Conservation (phyloP, 345 rosid species). For the Eucalyptus sp. region DNA sequence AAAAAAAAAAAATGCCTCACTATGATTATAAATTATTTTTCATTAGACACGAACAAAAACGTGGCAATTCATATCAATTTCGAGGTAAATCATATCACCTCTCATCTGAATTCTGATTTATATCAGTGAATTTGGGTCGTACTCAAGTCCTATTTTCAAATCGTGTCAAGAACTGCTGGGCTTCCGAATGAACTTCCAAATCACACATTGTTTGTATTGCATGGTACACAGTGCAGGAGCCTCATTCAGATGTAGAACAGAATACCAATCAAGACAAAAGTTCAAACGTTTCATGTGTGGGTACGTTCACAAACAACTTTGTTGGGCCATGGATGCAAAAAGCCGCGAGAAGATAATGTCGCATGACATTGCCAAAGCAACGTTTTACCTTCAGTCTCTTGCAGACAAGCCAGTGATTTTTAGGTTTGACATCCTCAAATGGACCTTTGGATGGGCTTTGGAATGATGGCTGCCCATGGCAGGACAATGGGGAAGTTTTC, state of each 20-base stretch:
- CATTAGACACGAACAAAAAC: neutral
- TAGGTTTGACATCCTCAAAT: no score
- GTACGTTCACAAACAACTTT: neutral
- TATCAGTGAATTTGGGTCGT: neutral
- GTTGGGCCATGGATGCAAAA: neutral
- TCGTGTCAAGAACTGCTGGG: fast-evolving
- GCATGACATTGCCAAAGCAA: no score
- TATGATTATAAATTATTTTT: neutral
- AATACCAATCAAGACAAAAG: neutral
- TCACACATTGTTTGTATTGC: neutral
- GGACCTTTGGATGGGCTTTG: no score
- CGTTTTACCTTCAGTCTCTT: neutral
- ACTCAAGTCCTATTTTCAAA: neutral
- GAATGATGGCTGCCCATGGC: no score
- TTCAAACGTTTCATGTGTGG: neutral
- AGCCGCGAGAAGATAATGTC: neutral
- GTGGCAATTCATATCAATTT: neutral
- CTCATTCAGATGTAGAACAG: neutral
- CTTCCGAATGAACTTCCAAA: neutral
- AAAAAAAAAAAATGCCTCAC: no score
- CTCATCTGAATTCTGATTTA: neutral
- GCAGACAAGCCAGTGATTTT: neutral
- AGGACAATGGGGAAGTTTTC: no score
- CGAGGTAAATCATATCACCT: no score
- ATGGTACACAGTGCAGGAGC: neutral